Evolutionary conservation across 2,329 filamentous ascomycete species (phyloP).

Genomic region (Lachnellula occidentalis): DNA sequence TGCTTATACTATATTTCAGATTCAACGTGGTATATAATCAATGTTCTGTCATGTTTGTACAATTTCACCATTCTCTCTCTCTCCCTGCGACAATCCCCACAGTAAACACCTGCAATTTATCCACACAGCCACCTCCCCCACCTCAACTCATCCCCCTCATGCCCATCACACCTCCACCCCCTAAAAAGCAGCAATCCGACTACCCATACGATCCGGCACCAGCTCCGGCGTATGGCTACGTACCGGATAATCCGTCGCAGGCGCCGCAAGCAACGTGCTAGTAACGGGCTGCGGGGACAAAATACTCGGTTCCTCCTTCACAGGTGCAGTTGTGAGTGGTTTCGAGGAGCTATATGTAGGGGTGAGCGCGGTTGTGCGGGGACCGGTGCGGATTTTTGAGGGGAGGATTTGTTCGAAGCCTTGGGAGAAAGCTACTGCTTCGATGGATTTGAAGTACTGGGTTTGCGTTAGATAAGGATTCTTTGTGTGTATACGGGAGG

Average conservation of each 20-base stretch:
- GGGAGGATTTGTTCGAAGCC: constrained; percentile 54
- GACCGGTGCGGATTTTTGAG: constrained; percentile 50
- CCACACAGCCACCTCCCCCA: not conserved
- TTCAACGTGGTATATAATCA: no score
- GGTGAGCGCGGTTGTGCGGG: constrained; percentile 22
- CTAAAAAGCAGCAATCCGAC: constrained; percentile 20
- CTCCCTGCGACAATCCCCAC: not conserved
- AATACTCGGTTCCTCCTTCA: constrained; percentile 38
- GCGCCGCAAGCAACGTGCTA: constrained; percentile 47
- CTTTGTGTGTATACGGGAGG: not conserved
- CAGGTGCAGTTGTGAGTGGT: constrained; percentile 13
- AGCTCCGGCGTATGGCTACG: constrained; percentile 54
- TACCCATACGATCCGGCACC: constrained; percentile 43
- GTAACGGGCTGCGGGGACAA: constrained; percentile 51
- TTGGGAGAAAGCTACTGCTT: constrained; percentile 53
- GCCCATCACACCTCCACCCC: not conserved
- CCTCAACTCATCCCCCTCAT: not conserved
- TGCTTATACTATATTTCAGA: no score
- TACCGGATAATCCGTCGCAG: constrained; percentile 49
- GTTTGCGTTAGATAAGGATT: not conserved
- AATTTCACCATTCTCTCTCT: no score
- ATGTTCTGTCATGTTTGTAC: no score
- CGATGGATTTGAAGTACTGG: constrained; percentile 66
- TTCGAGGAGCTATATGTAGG: not conserved
- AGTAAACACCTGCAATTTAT: not conserved